Base-by-base conservation (phyloP, 2,329 filamentous ascomycete genomes). In the Gyromitra esculenta region DNA sequence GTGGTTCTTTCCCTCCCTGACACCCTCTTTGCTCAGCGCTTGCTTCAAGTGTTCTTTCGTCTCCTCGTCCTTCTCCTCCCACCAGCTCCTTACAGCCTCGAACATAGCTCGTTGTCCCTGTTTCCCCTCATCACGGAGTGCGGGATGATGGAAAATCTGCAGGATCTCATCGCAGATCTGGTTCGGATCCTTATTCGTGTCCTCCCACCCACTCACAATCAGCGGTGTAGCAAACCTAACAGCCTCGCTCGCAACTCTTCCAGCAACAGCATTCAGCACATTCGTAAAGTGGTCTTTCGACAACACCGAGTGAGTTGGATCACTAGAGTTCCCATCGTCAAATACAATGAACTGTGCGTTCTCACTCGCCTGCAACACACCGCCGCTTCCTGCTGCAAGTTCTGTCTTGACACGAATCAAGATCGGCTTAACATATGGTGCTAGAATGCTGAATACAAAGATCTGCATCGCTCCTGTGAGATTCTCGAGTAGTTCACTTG, bases 241-340 rank as follows among this genome's bases (percentile, higher is more conserved):
- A 59, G 94, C 89, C 81, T 90, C 88, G 79, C 91, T 92, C 31
- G 94, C 93, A 76, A 93, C 89, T 81, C 91, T 91, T 68, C 94
- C 94, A 52, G 93, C 94, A 57, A 94, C 88, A 82, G 97, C 93
- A 82, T 97, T 97, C 77, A 97, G 87, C 41, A 94, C 83, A 82
- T 96, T 96, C 79, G 91, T 92, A 83, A 97, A 97, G 84, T 97
- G 94, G 81, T 97, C 94, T 85, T 97, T 97, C 74, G 93, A 93
- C 66, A 97, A 86, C 93, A 97, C 97, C 25, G 93, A 96, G 85
- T 97, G 94, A 0, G 94, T 97, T 0, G 94, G 94, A 81, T 97
- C 91, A 15, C 89, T 90, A 78, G 86, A 91, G 65, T 87, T 79
- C 81, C 96, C 91, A 79, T 97, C 90, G 59, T 92, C 85, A 84